Evolutionary conservation across 305 asterid genomes (phyloP).

Genomic region (Solanum hybrid): DNA sequence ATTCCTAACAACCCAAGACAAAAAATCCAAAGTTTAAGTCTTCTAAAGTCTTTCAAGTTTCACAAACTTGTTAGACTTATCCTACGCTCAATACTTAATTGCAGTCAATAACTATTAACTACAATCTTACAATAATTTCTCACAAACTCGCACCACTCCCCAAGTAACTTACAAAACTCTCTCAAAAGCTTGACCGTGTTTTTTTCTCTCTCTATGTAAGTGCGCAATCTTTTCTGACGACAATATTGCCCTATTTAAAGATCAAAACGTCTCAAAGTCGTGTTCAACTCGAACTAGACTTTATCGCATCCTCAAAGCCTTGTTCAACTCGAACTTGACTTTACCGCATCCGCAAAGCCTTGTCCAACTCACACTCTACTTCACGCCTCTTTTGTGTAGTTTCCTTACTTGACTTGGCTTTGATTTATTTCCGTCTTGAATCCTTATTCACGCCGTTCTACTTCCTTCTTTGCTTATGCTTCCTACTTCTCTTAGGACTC

Average conservation of each 20-base stretch:
- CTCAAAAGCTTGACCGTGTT: background rate
- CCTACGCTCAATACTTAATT: background rate
- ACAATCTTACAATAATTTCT: background rate
- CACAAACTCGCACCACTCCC: background rate
- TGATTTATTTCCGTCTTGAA: background rate
- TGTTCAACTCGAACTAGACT: background rate
- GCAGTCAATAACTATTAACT: background rate
- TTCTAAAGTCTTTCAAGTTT: background rate
- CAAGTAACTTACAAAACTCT: background rate
- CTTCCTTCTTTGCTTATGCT: background rate
- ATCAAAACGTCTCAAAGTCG: background rate
- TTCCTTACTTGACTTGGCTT: background rate
- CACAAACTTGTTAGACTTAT: background rate
- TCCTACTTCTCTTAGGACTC: background rate
- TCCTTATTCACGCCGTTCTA: background rate
- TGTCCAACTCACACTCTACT: no score
- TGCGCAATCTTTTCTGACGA: background rate
- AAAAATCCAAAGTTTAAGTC: background rate
- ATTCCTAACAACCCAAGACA: background rate
- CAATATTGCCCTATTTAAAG: no score
- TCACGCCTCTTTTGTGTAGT: no score
- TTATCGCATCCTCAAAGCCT: background rate
- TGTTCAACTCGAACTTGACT: no score
- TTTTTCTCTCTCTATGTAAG: background rate
- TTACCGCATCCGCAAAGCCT: no score